Conservation (phyloP, 106 monocot genomes). For the Acanthochlamys bracteata region DNA sequence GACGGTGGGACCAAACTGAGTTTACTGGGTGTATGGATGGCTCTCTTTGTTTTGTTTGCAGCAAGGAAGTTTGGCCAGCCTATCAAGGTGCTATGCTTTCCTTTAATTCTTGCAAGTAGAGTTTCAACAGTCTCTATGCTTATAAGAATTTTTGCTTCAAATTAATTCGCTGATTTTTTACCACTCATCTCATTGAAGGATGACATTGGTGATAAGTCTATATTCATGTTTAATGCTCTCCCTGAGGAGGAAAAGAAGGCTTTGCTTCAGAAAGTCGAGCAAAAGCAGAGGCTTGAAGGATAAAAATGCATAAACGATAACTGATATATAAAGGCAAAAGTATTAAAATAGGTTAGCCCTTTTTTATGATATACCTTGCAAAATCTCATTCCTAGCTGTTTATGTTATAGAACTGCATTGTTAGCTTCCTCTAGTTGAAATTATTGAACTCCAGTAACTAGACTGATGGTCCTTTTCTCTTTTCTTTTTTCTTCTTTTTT, state of each 20-base stretch:
- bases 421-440: too few species aligned
- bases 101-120: not conserved
- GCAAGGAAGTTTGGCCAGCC: conserved; percentile 94
- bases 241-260: conserved; percentile 70
- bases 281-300: conserved; percentile 18
- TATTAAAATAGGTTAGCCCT: too few species aligned
- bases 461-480: too few species aligned
- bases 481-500: too few species aligned
- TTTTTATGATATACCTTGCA: too few species aligned
- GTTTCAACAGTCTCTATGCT: not conserved
- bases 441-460: too few species aligned
- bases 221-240: conserved; percentile 88
- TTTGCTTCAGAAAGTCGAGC: conserved; percentile 47
- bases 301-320: not conserved
- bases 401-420: too few species aligned
- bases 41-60: conserved; percentile 77
- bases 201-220: conserved; percentile 96
- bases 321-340: too few species aligned
- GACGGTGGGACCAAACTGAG: conserved; percentile 49
- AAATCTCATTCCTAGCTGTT: too few species aligned
- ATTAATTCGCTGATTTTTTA: not conserved
- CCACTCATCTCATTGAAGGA: conserved; percentile 27
- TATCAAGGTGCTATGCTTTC: conserved; percentile 52
- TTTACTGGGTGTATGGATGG: conserved; percentile 82
- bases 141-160: too few species aligned